phyloP scores from a whole-genome alignment of 1,139 yeast species.

The Yamadazyma diddensiae region DNA sequence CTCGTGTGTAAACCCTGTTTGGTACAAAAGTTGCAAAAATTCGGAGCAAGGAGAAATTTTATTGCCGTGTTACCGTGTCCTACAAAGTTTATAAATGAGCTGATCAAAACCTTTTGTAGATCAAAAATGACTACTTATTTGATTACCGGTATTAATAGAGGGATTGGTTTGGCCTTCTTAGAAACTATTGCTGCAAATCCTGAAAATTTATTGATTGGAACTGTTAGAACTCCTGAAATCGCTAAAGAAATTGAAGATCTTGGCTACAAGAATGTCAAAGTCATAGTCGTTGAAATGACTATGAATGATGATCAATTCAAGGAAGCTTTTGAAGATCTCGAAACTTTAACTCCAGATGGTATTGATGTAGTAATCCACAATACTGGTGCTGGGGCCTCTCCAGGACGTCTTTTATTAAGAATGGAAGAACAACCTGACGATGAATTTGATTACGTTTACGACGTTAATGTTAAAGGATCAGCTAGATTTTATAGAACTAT shows the following conservation, averaged over 20 bases:
- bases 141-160: constrained; percentile 22
- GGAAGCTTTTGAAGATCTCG: constrained; percentile 7
- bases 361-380: constrained; percentile 19
- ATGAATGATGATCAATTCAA: constrained; percentile 3
- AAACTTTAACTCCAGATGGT: constrained; percentile 10
- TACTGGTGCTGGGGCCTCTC: constrained; percentile 19
- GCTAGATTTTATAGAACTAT: constrained; percentile 23
- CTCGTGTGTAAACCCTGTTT: no score
- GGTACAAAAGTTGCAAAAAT: no score
- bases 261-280: constrained; percentile 11
- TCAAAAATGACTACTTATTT: constrained; percentile 16
- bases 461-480: constrained; percentile 30
- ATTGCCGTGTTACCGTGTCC: no score
- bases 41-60: no score
- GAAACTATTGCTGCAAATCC: constrained; percentile 11
- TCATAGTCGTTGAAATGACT: constrained; percentile 7
- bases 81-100: no score
- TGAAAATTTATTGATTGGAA: constrained; percentile 12
- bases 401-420: not conserved
- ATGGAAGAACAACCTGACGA: constrained; percentile 9
- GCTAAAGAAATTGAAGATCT: constrained; percentile 13
- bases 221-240: constrained; percentile 16
- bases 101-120: no score
- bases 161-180: constrained; percentile 18
- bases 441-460: constrained; percentile 19